Percentiles rank a stretch among this genome's conserved stretches.
Evolutionary conservation across 257 asterid genomes (phyloP).

Genomic region (Solanum sparsipilum): DNA sequence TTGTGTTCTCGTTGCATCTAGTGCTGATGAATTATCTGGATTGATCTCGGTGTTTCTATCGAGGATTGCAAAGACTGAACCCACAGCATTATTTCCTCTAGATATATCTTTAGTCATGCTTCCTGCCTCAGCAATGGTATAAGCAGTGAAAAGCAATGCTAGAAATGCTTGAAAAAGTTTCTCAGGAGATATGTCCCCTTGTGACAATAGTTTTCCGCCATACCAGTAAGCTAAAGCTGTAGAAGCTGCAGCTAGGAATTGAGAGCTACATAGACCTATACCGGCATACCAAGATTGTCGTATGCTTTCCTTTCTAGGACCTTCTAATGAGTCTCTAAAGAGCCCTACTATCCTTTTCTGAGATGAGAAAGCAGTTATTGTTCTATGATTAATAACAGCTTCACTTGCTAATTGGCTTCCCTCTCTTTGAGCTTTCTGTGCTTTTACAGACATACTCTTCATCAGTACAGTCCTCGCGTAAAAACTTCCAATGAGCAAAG

Average conservation of each 20-base stretch:
- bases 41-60: conserved; percentile 55
- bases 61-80: conserved; percentile 65
- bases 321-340: conserved; percentile 36
- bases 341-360: conserved; percentile 41
- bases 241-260: conserved; percentile 67
- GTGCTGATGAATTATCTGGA: conserved; percentile 26
- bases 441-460: conserved; percentile 45
- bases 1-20: conserved; percentile 17
- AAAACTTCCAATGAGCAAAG: conserved; percentile 58
- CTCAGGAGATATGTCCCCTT: conserved; percentile 37
- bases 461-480: conserved; percentile 44
- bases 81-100: conserved; percentile 61
- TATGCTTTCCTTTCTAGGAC: conserved; percentile 48
- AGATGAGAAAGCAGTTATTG: conserved; percentile 62
- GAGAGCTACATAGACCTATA: conserved; percentile 62
- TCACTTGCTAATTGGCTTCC: conserved; percentile 69
- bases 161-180: conserved; percentile 67
- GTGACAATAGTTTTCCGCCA: conserved; percentile 51
- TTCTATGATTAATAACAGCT: conserved; percentile 53
- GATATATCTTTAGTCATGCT: conserved; percentile 87
- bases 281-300: conserved; percentile 66
- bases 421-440: conserved; percentile 45
- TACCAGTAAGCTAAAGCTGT: conserved; percentile 81
- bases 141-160: conserved; percentile 71
- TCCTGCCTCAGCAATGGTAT: conserved; percentile 84